Conservation (phyloP, 371 early-diverging fungal species). For the Cokeromyces recurvatus region DNA sequence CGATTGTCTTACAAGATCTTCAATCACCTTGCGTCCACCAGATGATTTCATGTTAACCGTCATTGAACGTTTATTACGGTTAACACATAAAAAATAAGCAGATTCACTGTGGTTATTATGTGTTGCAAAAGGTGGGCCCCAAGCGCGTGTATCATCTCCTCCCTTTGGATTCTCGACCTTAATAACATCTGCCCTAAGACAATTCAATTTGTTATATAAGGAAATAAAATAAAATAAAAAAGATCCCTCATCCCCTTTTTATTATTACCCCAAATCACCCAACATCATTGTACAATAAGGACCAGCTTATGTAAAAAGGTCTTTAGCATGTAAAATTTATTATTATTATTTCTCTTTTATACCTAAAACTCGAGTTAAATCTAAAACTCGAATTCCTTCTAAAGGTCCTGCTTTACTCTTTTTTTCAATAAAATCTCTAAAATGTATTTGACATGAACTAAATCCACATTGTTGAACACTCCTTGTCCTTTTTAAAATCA, state of each 20-base stretch:
- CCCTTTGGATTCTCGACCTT: slow-evolving; percentile 81
- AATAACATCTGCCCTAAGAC: slow-evolving; percentile 78
- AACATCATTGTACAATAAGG: slow-evolving; percentile 85
- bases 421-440: slow-evolving; percentile 7
- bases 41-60: slow-evolving; percentile 77
- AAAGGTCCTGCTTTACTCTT: slow-evolving; percentile 43
- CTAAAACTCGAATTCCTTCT: slow-evolving; percentile 73
- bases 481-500: too few species aligned
- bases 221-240: neutral
- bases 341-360: too few species aligned
- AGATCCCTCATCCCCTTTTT: neutral
- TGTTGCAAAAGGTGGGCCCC: slow-evolving; percentile 75
- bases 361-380: slow-evolving; percentile 81
- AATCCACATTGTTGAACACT: too few species aligned
- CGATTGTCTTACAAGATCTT: slow-evolving; percentile 59
- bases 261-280: slow-evolving; percentile 76
- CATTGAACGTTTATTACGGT: slow-evolving; percentile 88
- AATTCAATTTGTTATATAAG: neutral
- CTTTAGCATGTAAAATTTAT: too few species aligned
- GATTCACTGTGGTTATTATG: slow-evolving; percentile 62
- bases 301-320: slow-evolving; percentile 54
- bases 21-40: slow-evolving; percentile 60
- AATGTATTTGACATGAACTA: neutral
- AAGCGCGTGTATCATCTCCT: slow-evolving; percentile 84
- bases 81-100: slow-evolving; percentile 87